These are phyloP conservation scores for Zostera marina DNA, from an alignment of 116 monocot genomes.

Conservation along the genomic window DNA sequence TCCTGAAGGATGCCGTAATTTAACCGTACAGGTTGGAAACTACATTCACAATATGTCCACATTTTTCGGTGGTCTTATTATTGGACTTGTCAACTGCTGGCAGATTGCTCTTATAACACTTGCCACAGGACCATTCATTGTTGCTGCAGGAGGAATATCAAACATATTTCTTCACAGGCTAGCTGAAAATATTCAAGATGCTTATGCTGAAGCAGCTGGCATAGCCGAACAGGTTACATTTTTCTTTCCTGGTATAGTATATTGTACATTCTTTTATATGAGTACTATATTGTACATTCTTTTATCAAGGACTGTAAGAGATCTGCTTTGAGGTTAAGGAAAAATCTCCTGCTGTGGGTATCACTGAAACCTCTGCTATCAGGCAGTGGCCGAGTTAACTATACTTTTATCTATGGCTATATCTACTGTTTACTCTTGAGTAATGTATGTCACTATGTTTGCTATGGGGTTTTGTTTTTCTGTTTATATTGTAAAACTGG, in stretches of 20 bases:
- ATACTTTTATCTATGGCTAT: no score
- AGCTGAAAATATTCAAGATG: constrained; percentile 99
- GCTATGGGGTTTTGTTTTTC: no score
- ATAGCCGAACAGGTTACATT: constrained; percentile 84
- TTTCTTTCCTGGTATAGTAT: neutral
- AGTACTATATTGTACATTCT: no score
- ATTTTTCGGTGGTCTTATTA: constrained; percentile 91
- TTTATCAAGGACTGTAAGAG: no score
- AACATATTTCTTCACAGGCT: constrained; percentile 97
- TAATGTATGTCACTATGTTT: no score
- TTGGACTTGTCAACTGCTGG: constrained; percentile 96
- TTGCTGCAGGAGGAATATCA: constrained; percentile 98
- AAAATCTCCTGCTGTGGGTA: no score
- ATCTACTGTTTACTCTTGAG: no score
- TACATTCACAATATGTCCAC: constrained; percentile 99
- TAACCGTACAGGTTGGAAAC: constrained; percentile 70
- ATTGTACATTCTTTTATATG: no score
- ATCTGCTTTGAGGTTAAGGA: no score
- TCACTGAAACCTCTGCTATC: no score
- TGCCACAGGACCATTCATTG: constrained; percentile 88
- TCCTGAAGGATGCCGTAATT: neutral
- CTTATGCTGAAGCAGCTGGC: constrained; percentile 99
- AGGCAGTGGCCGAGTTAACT: no score
- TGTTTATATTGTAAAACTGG: no score
- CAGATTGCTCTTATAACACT: constrained; percentile 93